Base-by-base conservation (phyloP, 306 rosid genomes). In the Inga leiocalycina region DNA sequence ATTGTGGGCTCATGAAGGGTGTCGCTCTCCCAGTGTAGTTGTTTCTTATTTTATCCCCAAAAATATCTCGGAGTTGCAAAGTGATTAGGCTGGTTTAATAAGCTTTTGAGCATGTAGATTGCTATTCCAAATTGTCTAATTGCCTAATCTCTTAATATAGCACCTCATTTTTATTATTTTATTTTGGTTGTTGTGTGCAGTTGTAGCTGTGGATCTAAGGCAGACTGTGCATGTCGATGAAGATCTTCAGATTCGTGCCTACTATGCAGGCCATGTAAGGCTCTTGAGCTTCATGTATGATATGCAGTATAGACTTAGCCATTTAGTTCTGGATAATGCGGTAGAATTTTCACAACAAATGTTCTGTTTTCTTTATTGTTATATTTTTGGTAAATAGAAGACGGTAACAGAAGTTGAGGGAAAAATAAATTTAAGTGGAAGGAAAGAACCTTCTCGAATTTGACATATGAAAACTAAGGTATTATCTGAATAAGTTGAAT, bases 181-280 rank as follows among this genome's bases (percentile, higher is more conserved):
- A 41, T 20, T 70, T 78, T 79, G n/a, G 48, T 84, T 80, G 70
- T 67, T 67, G 65, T 80, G 34, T 87, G 90, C 87, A 93, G 98
- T 95, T 89, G 85, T 88, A 83, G 89, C 99, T 5, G 90, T 95
- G 80, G 91, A 92, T 89, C 86, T 95, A 86, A 93, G 82, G 93
- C 98, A 95, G 84, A 93, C 92, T 24, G 79, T 95, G 73, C 94
- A 91, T 81, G 96, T 95, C 80, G 99, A 92, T 85, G 84, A 88
- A 80, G 98, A 93, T 57, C 92, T 95, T 79, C 93, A 85, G 90
- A 95, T 95, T 80, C 97, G 99, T 74, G 96, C 98, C 30, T 95
- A 93, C 85, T 95, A 95, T 82, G 99, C 99, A 48, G 99, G 99
- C 82, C 99, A 93, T 84, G 99, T 95, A 89, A 90, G 89, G 71